Conservation (phyloP, 192 early-diverging fungal species). For the Endogone sp. region DNA sequence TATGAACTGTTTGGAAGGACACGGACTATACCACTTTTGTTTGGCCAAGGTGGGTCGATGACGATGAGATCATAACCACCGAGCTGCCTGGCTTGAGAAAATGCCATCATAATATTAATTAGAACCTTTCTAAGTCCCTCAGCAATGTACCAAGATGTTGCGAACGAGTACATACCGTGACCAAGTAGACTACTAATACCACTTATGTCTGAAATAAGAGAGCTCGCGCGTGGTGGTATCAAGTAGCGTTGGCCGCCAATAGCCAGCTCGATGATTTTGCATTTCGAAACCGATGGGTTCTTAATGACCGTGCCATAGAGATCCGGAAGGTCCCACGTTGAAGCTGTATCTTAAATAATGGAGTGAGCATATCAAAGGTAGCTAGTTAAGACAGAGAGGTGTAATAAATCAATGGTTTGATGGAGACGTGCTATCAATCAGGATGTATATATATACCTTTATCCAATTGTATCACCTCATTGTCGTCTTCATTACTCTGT, state of each 20-base stretch:
- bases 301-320: constrained; percentile 10
- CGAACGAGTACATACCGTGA: background rate
- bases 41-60: constrained; percentile 69
- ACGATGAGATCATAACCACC: constrained; percentile 46
- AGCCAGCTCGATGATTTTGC: background rate
- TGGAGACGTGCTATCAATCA: too few species aligned
- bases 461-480: background rate
- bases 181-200: constrained; percentile 8
- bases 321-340: constrained; percentile 9
- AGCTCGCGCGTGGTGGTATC: constrained; percentile 26
- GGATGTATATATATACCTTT: background rate
- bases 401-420: too few species aligned
- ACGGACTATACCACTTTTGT: constrained; percentile 45
- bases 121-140: too few species aligned
- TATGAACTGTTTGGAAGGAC: too few species aligned
- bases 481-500: background rate
- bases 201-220: constrained; percentile 27
- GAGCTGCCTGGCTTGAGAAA: constrained; percentile 14
- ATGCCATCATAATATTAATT: background rate
- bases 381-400: too few species aligned
- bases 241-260: constrained; percentile 12
- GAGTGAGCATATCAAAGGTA: background rate
- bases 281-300: background rate
- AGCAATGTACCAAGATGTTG: too few species aligned
- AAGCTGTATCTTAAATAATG: constrained; percentile 1